A percentile compares a stretch with the other conserved stretches of the same genome.
Evolutionary conservation across 352 stramenopile species (phyloP).

Genomic region (Plasmopara halstedii): DNA sequence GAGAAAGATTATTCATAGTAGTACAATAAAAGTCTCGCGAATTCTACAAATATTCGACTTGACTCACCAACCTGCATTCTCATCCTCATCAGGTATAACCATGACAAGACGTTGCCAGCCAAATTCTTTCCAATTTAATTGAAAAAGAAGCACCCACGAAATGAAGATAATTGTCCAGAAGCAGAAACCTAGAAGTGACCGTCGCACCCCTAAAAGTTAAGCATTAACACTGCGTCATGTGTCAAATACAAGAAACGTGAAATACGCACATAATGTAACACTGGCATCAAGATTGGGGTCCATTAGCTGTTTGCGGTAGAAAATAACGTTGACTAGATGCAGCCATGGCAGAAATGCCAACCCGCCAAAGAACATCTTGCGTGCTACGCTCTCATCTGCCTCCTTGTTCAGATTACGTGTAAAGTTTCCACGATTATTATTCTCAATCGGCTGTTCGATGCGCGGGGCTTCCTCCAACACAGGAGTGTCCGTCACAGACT

Average conservation of each 20-base stretch:
- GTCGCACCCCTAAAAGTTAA: conserved; percentile 52
- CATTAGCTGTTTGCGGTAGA: conserved; percentile 76
- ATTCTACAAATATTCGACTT: no score
- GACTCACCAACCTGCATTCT: conserved; percentile 68
- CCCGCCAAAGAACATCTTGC: conserved; percentile 82
- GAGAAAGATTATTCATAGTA: neutral
- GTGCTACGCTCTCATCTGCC: conserved; percentile 55
- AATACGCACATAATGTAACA: conserved; percentile 64
- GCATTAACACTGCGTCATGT: neutral
- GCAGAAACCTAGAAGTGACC: conserved; percentile 61
- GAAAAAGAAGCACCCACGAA: conserved; percentile 70
- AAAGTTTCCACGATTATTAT: conserved; percentile 83
- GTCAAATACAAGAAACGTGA: neutral
- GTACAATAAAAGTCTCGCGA: no score
- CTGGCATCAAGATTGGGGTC: conserved; percentile 54
- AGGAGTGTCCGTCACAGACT: conserved; percentile 37
- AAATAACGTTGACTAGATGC: conserved; percentile 74
- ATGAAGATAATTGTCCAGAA: conserved; percentile 70
- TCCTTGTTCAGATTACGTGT: conserved; percentile 83
- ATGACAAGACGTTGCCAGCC: conserved; percentile 74
- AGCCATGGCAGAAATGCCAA: conserved; percentile 71
- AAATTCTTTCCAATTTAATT: conserved; percentile 83
- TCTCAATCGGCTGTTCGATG: conserved; percentile 11
- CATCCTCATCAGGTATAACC: conserved; percentile 56
- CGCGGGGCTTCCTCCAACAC: conserved; percentile 43